Conservation (phyloP, 169 alveolate genomes). For the Cryptosporidium xiaoi region DNA sequence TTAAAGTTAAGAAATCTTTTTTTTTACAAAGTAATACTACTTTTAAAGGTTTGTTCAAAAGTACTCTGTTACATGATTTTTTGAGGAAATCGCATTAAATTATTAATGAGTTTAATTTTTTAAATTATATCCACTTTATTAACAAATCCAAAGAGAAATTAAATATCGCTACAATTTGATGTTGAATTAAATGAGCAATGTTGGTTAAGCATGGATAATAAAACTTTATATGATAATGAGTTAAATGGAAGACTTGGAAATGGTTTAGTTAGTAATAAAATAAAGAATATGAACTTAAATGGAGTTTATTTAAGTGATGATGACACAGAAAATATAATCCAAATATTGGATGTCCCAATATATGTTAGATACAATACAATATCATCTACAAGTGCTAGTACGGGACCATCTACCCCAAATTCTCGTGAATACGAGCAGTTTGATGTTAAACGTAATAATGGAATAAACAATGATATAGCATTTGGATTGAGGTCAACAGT, state of each 20-base stretch:
- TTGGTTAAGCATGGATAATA: constrained; percentile 10
- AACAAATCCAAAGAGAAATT: no score
- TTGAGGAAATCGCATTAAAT: no score
- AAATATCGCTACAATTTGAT: no score
- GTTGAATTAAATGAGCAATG: background rate
- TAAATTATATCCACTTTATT: no score
- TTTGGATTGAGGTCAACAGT: background rate
- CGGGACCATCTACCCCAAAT: constrained; percentile 71
- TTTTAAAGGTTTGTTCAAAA: no score
- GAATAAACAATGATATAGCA: background rate
- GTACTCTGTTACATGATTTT: no score
- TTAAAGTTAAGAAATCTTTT: no score
- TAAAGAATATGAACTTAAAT: background rate
- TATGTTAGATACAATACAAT: constrained; percentile 16
- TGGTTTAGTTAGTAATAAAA: background rate
- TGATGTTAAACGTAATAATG: constrained; percentile 12
- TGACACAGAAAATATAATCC: constrained; percentile 10
- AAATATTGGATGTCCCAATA: constrained; percentile 52
- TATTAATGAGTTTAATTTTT: no score
- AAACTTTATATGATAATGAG: constrained; percentile 10
- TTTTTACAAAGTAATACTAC: no score
- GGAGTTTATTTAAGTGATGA: constrained; percentile 10
- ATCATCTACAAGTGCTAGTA: constrained; percentile 31
- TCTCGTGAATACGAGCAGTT: constrained; percentile 44
- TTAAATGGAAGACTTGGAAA: background rate